A percentile compares a stretch with the other conserved stretches of the same genome.
Evolutionary conservation across 1,284 basidiomycete genomes (phyloP).

Genomic region (Trichosporon coremiiforme): DNA sequence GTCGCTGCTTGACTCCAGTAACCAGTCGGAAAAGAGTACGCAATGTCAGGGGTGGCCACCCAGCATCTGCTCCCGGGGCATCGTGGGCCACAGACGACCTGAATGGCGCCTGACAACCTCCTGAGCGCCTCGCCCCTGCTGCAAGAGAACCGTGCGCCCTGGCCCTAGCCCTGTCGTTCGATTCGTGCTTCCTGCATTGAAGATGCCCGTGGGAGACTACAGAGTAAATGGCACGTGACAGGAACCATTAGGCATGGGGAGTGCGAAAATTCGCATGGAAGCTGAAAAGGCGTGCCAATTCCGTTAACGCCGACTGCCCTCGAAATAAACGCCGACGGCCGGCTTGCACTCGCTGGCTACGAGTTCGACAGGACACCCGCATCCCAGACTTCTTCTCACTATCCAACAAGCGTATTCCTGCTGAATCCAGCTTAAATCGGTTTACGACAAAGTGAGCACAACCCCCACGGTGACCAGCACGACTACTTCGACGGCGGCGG

Average conservation of each 20-base stretch:
- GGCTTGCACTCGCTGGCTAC: neutral
- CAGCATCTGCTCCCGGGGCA: conserved; percentile 4
- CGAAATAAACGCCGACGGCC: neutral
- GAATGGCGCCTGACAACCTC: neutral
- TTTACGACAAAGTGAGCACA: conserved; percentile 48
- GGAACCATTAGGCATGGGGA: too few species aligned
- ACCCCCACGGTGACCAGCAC: neutral
- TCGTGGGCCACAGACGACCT: neutral
- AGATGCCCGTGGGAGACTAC: neutral
- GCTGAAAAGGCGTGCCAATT: neutral
- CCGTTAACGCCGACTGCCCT: too few species aligned
- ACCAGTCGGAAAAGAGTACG: neutral
- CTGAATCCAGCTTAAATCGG: conserved; percentile 55
- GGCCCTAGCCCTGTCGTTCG: conserved; percentile 6
- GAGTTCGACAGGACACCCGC: neutral
- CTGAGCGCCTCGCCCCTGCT: conserved; percentile 5
- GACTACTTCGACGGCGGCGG: neutral
- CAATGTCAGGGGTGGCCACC: neutral
- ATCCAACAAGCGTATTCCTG: conserved; percentile 53
- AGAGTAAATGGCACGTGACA: neutral
- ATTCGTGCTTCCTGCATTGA: neutral
- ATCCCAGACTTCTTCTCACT: conserved; percentile 19
- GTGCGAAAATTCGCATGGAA: neutral
- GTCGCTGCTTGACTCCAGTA: neutral
- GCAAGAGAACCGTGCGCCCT: conserved; percentile 1